Evolutionary conservation across 1,139 yeast species (phyloP).

Genomic region (Candida tetrigidarum): DNA sequence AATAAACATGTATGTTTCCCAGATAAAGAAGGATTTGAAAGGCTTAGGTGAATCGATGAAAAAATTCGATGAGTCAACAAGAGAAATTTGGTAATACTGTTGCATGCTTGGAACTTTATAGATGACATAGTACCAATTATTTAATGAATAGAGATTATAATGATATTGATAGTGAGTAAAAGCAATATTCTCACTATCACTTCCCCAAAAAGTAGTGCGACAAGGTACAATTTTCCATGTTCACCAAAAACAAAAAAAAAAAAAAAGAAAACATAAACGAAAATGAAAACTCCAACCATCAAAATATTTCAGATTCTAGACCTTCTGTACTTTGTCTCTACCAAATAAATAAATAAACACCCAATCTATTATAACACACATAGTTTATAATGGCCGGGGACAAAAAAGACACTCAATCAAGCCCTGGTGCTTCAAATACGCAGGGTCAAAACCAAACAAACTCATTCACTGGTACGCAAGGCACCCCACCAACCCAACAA

Average conservation of each 20-base stretch:
- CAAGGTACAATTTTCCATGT: neutral
- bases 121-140: too few relatives aligned
- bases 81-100: conserved; percentile 35
- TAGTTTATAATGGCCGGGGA: neutral
- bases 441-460: conserved; percentile 1
- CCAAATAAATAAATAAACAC: neutral
- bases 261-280: neutral
- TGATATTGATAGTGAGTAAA: too few relatives aligned
- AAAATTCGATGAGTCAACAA: conserved; percentile 42
- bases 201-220: conserved; percentile 1
- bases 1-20: conserved; percentile 39
- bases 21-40: conserved; percentile 36
- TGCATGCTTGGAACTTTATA: neutral
- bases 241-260: neutral
- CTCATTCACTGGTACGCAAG: neutral
- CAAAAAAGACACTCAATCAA: neutral
- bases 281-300: conserved; percentile 1
- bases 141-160: too few relatives aligned
- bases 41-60: conserved; percentile 46
- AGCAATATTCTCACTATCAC: too few relatives aligned
- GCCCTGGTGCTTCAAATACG: neutral
- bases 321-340: neutral
- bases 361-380: neutral
- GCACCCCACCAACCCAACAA: neutral
- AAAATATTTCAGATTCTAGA: neutral